phyloP scores from a whole-genome alignment of 1,284 basidiomycete genomes.

The Entoloma clypeatum region DNA sequence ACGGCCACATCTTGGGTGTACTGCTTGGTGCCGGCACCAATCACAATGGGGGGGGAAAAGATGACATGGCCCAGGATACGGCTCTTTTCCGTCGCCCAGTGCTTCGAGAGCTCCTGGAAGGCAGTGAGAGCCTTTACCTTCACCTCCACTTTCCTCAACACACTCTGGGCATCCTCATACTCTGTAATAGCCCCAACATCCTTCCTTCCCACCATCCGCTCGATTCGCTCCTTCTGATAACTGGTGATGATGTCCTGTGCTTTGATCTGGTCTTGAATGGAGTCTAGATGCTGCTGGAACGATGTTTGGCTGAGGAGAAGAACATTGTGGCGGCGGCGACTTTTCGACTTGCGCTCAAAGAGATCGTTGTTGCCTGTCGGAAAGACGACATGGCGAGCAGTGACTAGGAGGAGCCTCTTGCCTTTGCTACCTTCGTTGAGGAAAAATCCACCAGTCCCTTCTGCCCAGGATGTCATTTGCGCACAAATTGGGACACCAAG shows the following conservation, averaged over 20 bases:
- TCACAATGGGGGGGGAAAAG: slow-evolving; percentile 25
- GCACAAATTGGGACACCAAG: slow-evolving; percentile 31
- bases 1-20: slow-evolving; percentile 28
- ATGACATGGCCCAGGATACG: slow-evolving; percentile 30
- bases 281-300: slow-evolving; percentile 19
- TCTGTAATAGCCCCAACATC: slow-evolving; percentile 12
- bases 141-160: no score
- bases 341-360: neutral
- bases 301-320: slow-evolving; percentile 22
- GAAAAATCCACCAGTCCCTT: slow-evolving; percentile 32
- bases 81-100: slow-evolving; percentile 18
- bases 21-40: slow-evolving; percentile 18
- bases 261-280: slow-evolving; percentile 22
- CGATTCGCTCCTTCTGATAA: slow-evolving; percentile 16
- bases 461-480: slow-evolving; percentile 17
- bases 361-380: no score
- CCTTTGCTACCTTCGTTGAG: slow-evolving; percentile 18
- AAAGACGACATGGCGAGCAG: no score
- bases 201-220: no score
- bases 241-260: slow-evolving; percentile 10
- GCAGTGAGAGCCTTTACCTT: slow-evolving; percentile 16
- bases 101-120: slow-evolving; percentile 19
- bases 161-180: slow-evolving; percentile 18
- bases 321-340: slow-evolving; percentile 22
- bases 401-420: slow-evolving; percentile 23